A percentile compares a stretch with the other conserved stretches of the same genome.
Evolutionary conservation across 1,284 basidiomycete genomes (phyloP).

Genomic region (Stygiomarasmius scandens): DNA sequence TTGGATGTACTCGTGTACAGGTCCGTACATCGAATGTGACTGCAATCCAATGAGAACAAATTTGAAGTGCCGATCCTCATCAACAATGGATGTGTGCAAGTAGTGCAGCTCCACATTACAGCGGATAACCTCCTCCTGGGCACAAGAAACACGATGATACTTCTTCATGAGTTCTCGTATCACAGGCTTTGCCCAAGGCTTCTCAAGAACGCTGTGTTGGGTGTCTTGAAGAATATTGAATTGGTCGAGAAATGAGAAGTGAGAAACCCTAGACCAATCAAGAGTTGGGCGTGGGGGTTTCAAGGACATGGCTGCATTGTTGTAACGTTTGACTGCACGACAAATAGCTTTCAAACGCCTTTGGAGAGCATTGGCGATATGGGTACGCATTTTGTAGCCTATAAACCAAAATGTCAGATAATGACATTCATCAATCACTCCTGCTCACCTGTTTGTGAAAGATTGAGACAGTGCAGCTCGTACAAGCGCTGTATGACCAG

Average conservation of each 20-base stretch:
- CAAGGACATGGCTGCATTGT: constrained; percentile 12
- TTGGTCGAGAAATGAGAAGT: too few species aligned
- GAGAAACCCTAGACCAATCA: constrained; percentile 8
- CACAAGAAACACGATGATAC: constrained; percentile 29
- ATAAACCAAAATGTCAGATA: background rate
- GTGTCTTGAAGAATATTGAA: too few species aligned
- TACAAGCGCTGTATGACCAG: constrained; percentile 25
- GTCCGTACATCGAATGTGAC: background rate
- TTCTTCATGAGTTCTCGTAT: constrained; percentile 23
- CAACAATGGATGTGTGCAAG: constrained; percentile 30
- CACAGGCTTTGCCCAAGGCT: constrained; percentile 24
- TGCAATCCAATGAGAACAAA: background rate
- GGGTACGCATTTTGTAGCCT: constrained; percentile 20
- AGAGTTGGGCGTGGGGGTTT: constrained; percentile 1
- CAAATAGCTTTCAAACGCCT: constrained; percentile 16
- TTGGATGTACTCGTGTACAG: background rate
- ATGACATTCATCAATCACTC: background rate
- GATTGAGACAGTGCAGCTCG: constrained; percentile 25
- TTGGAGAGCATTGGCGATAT: constrained; percentile 20
- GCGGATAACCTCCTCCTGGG: constrained; percentile 32
- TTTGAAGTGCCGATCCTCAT: constrained; percentile 22
- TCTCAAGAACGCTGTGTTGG: too few species aligned
- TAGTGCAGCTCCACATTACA: constrained; percentile 35
- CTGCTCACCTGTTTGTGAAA: too few species aligned
- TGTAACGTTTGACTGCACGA: constrained; percentile 20